Evolutionary conservation across 2,329 filamentous ascomycete species (phyloP).

Genomic region (Hypoxylon sp.): DNA sequence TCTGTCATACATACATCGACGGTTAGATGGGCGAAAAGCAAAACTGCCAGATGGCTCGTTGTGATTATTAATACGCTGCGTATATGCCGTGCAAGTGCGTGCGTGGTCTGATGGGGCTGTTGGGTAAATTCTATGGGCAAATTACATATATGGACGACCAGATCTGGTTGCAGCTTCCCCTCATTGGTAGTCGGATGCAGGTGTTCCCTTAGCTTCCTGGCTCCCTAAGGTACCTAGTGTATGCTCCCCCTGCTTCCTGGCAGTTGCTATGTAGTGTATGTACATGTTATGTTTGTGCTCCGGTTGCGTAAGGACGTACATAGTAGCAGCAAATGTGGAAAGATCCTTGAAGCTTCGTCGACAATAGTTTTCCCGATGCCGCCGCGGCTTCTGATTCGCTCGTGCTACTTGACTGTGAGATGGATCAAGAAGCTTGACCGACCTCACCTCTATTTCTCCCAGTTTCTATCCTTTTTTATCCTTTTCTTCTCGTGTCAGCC

Average conservation of each 20-base stretch:
- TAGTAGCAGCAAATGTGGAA: conserved; percentile 38
- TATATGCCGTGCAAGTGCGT: conserved; percentile 10
- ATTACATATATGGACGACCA: conserved; percentile 12
- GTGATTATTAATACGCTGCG: conserved; percentile 6
- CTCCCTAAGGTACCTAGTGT: too few relatives aligned
- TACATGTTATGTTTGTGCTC: conserved; percentile 29
- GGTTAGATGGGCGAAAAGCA: neutral
- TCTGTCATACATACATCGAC: conserved; percentile 8
- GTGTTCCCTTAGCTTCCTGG: conserved; percentile 36
- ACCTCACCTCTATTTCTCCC: conserved; percentile 47
- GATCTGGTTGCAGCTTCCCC: conserved; percentile 35
- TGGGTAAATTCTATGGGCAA: conserved; percentile 29
- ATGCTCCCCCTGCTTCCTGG: conserved; percentile 30
- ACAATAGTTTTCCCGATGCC: conserved; percentile 49
- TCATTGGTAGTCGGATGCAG: conserved; percentile 42
- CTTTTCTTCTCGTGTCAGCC: conserved; percentile 29
- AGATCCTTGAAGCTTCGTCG: conserved; percentile 39
- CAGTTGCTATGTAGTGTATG: conserved; percentile 28
- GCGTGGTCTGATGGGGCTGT: conserved; percentile 8
- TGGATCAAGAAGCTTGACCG: conserved; percentile 47
- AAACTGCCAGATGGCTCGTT: conserved; percentile 4
- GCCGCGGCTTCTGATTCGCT: conserved; percentile 48
- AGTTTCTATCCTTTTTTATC: conserved; percentile 37
- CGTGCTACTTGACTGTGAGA: conserved; percentile 45
- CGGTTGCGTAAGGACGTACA: conserved; percentile 37